phyloP scores from a whole-genome alignment of 2,329 filamentous ascomycete genomes.

The Falciphora oryzae region DNA sequence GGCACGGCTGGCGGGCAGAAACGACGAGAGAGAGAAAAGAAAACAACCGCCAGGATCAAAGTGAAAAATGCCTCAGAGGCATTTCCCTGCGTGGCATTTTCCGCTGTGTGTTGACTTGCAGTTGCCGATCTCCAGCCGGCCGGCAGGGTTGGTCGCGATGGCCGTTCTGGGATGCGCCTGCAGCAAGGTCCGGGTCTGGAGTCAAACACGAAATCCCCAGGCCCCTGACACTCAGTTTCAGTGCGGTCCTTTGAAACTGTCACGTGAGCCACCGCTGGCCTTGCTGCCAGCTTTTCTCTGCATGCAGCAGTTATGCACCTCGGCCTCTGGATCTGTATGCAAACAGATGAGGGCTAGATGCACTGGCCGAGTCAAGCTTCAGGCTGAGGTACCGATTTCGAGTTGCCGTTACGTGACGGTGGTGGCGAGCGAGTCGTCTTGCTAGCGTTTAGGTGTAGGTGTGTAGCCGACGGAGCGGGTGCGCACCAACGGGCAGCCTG shows the following conservation, averaged over 20 bases:
- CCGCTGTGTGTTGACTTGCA: not conserved
- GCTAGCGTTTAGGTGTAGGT: too few species aligned
- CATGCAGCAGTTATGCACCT: not conserved
- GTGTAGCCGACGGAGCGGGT: not conserved
- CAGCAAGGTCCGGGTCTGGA: not conserved
- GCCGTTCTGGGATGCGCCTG: not conserved
- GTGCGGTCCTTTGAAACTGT: constrained; percentile 8
- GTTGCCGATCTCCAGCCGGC: not conserved
- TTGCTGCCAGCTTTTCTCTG: not conserved
- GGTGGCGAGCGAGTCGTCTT: not conserved
- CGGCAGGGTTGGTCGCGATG: not conserved
- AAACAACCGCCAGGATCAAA: not conserved
- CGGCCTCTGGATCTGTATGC: not conserved
- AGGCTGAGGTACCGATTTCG: too few species aligned
- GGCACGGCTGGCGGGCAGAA: not conserved
- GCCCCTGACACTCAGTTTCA: constrained; percentile 8
- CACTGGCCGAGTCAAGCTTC: not conserved
- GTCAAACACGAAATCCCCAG: constrained; percentile 2
- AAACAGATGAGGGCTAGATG: not conserved
- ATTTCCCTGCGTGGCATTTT: not conserved
- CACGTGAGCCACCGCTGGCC: constrained; percentile 4
- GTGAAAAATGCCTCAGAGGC: constrained; percentile 9
- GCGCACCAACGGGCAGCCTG: too few species aligned
- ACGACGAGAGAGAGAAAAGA: not conserved
- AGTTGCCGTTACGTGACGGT: not conserved